A percentile compares a stretch with the other conserved stretches of the same genome.
phyloP scores from a whole-genome alignment of 164 flowering plant genomes.

The Vitis rupestris region DNA sequence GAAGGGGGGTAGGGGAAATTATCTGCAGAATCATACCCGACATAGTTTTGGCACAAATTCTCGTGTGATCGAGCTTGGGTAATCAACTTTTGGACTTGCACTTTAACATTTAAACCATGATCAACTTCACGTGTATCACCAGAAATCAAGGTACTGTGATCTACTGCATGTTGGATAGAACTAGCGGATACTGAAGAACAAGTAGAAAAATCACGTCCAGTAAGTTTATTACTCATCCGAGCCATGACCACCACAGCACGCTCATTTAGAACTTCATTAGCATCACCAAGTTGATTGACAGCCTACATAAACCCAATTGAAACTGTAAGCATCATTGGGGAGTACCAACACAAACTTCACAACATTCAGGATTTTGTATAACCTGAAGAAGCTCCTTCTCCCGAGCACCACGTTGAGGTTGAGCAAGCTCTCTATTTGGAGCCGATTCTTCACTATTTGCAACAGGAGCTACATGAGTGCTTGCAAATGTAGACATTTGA shows the following conservation, averaged over 20 bases:
- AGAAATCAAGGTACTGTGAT: conserved; percentile 53
- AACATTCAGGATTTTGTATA: neutral
- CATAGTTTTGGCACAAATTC: conserved; percentile 94
- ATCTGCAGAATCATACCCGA: conserved; percentile 60
- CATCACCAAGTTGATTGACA: conserved; percentile 97
- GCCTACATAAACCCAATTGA: conserved; percentile 48
- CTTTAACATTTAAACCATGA: conserved; percentile 84
- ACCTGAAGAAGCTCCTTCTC: conserved; percentile 98
- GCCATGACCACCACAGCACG: conserved; percentile 97
- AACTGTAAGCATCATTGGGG: neutral
- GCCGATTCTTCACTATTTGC: conserved; percentile 76
- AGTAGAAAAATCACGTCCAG: conserved; percentile 88
- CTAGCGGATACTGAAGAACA: conserved; percentile 43
- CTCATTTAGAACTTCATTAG: conserved; percentile 92
- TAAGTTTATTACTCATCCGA: conserved; percentile 96
- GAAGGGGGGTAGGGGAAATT: neutral
- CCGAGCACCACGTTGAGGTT: conserved; percentile 84
- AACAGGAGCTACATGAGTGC: conserved; percentile 53
- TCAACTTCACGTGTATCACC: conserved; percentile 89
- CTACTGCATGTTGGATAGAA: conserved; percentile 57
- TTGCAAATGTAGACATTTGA: conserved; percentile 64
- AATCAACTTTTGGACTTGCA: conserved; percentile 91
- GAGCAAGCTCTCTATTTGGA: conserved; percentile 58
- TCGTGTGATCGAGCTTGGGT: conserved; percentile 87
- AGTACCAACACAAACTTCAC: neutral